Evolutionary conservation across 139 green algal species (phyloP), one percentile per base, ranked within the genome.

Genomic region (Haematococcus sp.): DNA sequence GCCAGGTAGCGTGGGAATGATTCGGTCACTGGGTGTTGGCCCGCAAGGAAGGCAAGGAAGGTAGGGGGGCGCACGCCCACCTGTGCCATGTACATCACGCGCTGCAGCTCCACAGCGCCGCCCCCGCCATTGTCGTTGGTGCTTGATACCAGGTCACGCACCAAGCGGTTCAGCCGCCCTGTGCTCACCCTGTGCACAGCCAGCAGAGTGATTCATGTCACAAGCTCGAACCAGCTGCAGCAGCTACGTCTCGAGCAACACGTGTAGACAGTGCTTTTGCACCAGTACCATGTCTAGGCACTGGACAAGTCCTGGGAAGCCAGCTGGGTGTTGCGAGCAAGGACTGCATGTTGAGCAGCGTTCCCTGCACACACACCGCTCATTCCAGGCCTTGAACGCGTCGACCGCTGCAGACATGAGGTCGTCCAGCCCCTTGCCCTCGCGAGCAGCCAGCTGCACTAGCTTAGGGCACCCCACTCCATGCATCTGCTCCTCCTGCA

Each of bases 11-110:
- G 60, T 30, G 69, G 27, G 16, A 75, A 78, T 17, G 33, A 44
- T 31, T 63, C n/a, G 11, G 80, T 76, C 16, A 74, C 54, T 11
- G 46, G 52, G 1, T 61, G 22, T 13, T 34, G 80, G 27, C 89
- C 88, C 11, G 66, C 64, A 46, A 93, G 40, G 58, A 88, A 93
- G 11, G 82, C 80, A 5, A 77, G 80, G 84, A 97, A 96, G 9
- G 85, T 90, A n/a, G 91, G 91, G 16, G 91, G 91, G 2, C 91
- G 80, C 1, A 83, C 60, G 66, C 89, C 89, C 20, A 94, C 71
- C 89, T 76, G 2, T 32, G 44, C 33, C 88, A 25, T 0, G 63
- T 51, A 23, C 19, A 23, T n/a, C 80, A 72, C 16, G 74, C 80
- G 58, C 58, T 3, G 30, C 25, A 40, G n/a, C 58, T 65, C 58